Evolutionary conservation across 352 stramenopile genomes (phyloP).

Genomic region (Globisporangium radiosum): DNA sequence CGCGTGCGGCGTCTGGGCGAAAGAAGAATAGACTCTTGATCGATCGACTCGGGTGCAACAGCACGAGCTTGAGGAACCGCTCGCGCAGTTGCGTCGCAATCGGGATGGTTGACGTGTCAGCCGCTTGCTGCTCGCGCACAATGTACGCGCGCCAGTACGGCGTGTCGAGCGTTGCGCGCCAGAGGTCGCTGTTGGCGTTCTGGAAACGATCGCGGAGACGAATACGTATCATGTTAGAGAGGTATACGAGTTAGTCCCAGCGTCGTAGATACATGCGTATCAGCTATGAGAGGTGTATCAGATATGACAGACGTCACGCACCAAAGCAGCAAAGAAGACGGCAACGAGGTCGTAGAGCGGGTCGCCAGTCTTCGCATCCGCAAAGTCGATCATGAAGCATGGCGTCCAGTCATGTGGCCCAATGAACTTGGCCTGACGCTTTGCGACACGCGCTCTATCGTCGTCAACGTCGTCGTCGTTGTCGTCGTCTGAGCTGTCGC

Average conservation of each 20-base stretch:
- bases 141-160: slow-evolving; percentile 77
- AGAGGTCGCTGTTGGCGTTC: slow-evolving; percentile 63
- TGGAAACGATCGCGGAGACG: slow-evolving; percentile 12
- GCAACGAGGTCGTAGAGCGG: slow-evolving; percentile 82
- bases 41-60: slow-evolving; percentile 74
- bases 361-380: slow-evolving; percentile 81
- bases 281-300: too few relatives aligned
- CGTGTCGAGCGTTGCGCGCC: slow-evolving; percentile 44
- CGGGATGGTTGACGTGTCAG: neutral
- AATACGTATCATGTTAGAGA: too few relatives aligned
- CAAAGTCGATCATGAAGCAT: slow-evolving; percentile 80
- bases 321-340: slow-evolving; percentile 72
- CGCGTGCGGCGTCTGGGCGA: slow-evolving; percentile 33
- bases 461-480: slow-evolving; percentile 27
- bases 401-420: slow-evolving; percentile 52
- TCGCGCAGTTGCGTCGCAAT: slow-evolving; percentile 25
- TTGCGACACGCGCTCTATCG: slow-evolving; percentile 22
- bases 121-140: slow-evolving; percentile 20
- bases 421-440: slow-evolving; percentile 41
- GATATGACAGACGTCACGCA: slow-evolving; percentile 19
- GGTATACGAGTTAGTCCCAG: too few relatives aligned
- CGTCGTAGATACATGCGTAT: too few relatives aligned
- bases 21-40: slow-evolving; percentile 67
- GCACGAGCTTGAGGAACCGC: slow-evolving; percentile 64
- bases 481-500: slow-evolving; percentile 39